Percentiles rank a stretch among this genome's conserved stretches.
phyloP scores from a whole-genome alignment of 192 early-diverging fungal species.

The Chytriomyces confervae region DNA sequence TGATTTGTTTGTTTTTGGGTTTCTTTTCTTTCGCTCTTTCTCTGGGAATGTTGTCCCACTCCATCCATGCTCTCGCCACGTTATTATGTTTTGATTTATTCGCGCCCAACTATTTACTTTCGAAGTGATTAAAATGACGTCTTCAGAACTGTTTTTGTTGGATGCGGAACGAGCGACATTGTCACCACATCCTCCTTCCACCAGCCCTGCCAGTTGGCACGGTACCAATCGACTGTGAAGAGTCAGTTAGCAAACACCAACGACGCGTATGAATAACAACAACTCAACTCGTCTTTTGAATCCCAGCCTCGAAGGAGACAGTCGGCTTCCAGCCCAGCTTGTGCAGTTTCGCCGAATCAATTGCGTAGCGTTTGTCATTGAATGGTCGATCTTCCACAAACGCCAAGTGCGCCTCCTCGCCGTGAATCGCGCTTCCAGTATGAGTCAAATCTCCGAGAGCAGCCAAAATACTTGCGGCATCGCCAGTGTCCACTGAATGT shows the following conservation, averaged over 20 bases:
- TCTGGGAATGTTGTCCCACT: background rate
- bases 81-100: background rate
- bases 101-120: background rate
- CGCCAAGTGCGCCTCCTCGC: constrained; percentile 58
- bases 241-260: background rate
- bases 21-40: background rate
- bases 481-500: background rate
- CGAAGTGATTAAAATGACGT: background rate
- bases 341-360: constrained; percentile 73
- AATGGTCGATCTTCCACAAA: constrained; percentile 78
- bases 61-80: background rate
- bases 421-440: constrained; percentile 23
- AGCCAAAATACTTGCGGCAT: background rate
- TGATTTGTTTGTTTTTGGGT: constrained; percentile 14
- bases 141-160: constrained; percentile 10
- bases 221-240: constrained; percentile 26
- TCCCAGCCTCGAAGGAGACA: constrained; percentile 66
- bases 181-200: constrained; percentile 29
- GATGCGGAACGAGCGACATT: constrained; percentile 24
- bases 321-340: constrained; percentile 70
- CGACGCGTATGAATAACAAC: background rate
- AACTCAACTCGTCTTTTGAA: constrained; percentile 68
- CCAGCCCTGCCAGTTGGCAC: constrained; percentile 20
- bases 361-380: constrained; percentile 78
- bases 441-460: constrained; percentile 9